A percentile compares a stretch with the other conserved stretches of the same genome.
Conservation (phyloP, 805 yeast genomes). For the Ogataea ganodermae region DNA sequence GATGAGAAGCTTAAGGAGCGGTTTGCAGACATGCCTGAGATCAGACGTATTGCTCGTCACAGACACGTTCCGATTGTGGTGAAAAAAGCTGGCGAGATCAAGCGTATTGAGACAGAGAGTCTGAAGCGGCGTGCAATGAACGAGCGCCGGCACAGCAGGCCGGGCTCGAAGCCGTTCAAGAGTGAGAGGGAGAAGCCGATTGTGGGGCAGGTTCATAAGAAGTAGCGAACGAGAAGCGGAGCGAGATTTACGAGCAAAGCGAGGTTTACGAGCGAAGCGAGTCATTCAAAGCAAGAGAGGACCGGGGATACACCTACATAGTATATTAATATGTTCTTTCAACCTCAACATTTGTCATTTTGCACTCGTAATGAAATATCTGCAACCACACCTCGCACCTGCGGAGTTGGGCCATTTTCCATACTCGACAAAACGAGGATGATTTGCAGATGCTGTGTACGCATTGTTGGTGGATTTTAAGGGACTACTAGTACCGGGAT, state of each 20-base stretch:
- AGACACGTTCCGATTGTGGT: constrained; percentile 87
- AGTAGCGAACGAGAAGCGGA: constrained; percentile 17
- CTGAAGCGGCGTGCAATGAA: constrained; percentile 82
- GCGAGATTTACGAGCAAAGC: not conserved
- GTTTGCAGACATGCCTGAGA: constrained; percentile 95
- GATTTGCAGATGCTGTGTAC: too few relatives aligned
- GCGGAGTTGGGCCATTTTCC: not conserved
- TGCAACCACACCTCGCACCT: constrained; percentile 1
- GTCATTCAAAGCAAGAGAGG: too few relatives aligned
- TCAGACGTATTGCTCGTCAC: constrained; percentile 84
- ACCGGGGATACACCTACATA: too few relatives aligned
- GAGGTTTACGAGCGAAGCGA: not conserved
- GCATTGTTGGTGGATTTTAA: too few relatives aligned
- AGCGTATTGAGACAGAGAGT: constrained; percentile 69
- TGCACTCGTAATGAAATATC: too few relatives aligned
- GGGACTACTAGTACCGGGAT: too few relatives aligned
- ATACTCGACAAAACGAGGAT: too few relatives aligned
- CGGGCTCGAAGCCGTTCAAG: constrained; percentile 55
- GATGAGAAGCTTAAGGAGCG: constrained; percentile 90
- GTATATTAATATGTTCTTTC: too few relatives aligned
- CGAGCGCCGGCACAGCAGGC: constrained; percentile 74
- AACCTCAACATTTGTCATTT: too few relatives aligned
- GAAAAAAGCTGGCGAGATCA: constrained; percentile 88
- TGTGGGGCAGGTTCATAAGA: constrained; percentile 72
- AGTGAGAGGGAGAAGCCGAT: constrained; percentile 87